These are phyloP conservation scores for Pleurotus sapidus DNA, from an alignment of 768 basidiomycete genomes.

Conservation along the genomic window DNA sequence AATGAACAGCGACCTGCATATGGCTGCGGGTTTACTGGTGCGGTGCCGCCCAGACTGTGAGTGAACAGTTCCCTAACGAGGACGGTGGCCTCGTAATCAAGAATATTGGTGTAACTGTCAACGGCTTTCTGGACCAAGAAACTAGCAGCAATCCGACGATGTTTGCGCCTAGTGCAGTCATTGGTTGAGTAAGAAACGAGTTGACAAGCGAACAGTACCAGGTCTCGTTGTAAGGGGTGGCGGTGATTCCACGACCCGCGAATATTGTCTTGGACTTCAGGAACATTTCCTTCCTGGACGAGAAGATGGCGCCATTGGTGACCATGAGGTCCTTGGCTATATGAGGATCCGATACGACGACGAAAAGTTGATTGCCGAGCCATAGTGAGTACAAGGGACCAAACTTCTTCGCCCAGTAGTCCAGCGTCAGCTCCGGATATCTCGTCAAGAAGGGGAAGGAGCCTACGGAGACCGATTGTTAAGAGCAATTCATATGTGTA, in stretches of 20 bases:
- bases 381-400: conserved; percentile 43
- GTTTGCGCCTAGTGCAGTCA: conserved; percentile 30
- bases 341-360: conserved; percentile 40
- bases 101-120: conserved; percentile 28
- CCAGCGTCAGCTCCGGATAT: conserved; percentile 40
- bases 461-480: conserved; percentile 13
- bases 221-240: conserved; percentile 38
- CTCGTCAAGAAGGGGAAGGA: conserved; percentile 36
- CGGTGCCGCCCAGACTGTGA: conserved; percentile 24
- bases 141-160: conserved; percentile 35
- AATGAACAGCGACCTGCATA: conserved; percentile 34
- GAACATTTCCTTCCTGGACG: conserved; percentile 44
- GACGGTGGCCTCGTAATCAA: conserved; percentile 37
- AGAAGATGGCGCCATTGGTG: conserved; percentile 42
- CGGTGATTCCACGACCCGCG: conserved; percentile 39
- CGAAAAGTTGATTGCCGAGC: conserved; percentile 47
- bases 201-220: conserved; percentile 24
- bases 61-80: conserved; percentile 36
- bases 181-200: not conserved
- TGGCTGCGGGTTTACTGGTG: conserved; percentile 35
- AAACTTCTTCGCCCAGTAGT: conserved; percentile 39
- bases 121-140: conserved; percentile 32
- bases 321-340: conserved; percentile 43
- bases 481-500: not conserved
- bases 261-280: conserved; percentile 44